These are phyloP conservation scores for Teratosphaeria zuluensis DNA, from an alignment of 2,329 filamentous ascomycete species.

Conservation along the genomic window DNA sequence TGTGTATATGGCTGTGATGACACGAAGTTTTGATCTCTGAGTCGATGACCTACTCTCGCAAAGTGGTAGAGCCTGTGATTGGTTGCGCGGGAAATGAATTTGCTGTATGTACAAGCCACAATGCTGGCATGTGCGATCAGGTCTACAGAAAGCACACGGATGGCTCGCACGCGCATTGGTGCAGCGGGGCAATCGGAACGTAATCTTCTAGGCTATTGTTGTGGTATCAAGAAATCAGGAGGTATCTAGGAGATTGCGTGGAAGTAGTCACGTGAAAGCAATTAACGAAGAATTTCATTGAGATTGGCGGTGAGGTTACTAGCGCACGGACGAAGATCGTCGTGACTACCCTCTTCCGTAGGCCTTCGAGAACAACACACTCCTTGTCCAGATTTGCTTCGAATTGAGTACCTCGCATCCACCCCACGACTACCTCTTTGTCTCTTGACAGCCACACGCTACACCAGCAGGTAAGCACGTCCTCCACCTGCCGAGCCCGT, in stretches of 20 bases:
- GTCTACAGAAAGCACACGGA: neutral
- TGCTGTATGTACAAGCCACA: neutral
- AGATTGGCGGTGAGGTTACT: neutral
- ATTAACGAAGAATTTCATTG: neutral
- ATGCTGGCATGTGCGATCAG: neutral
- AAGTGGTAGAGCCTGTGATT: neutral
- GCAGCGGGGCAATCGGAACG: too few relatives aligned
- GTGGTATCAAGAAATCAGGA: too few relatives aligned
- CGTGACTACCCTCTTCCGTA: neutral
- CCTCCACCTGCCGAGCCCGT: neutral
- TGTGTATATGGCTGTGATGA: too few relatives aligned
- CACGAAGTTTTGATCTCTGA: too few relatives aligned
- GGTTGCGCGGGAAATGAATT: neutral
- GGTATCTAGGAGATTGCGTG: neutral
- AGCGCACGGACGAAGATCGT: neutral
- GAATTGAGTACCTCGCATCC: neutral
- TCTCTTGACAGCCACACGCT: neutral
- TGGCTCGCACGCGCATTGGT: neutral
- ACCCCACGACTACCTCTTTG: neutral
- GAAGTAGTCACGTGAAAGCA: neutral
- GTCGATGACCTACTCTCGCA: too few relatives aligned
- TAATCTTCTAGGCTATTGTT: too few relatives aligned
- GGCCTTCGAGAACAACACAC: neutral
- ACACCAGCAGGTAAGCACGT: neutral
- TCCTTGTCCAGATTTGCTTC: neutral